These are phyloP conservation scores for Aspergillus oerlinghausenensis DNA, from an alignment of 2,329 filamentous ascomycete genomes.

Conservation along the genomic window DNA sequence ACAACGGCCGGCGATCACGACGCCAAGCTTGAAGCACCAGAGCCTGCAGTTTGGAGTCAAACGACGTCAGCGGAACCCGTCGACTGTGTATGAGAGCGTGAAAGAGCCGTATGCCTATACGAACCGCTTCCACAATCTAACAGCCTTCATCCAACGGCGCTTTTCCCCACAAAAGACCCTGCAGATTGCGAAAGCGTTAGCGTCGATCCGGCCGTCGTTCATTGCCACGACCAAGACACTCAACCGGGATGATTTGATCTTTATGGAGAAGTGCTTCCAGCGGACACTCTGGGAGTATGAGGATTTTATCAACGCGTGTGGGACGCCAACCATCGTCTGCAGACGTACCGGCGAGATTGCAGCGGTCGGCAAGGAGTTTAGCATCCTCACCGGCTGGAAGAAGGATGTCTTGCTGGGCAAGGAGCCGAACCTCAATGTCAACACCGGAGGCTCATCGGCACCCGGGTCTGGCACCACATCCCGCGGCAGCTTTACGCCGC, in stretches of 20 bases:
- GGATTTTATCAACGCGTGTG: conserved; percentile 81
- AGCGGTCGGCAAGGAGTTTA: conserved; percentile 92
- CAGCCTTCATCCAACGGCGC: conserved; percentile 71
- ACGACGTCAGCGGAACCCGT: conserved; percentile 64
- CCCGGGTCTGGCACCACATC: conserved; percentile 39
- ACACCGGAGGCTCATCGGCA: conserved; percentile 54
- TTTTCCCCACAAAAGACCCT: conserved; percentile 73
- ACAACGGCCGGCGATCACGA: conserved; percentile 37
- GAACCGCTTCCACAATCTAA: conserved; percentile 81
- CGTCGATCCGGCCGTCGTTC: conserved; percentile 86
- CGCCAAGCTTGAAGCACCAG: conserved; percentile 41
- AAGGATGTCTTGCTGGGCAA: conserved; percentile 84
- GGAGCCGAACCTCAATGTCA: conserved; percentile 81
- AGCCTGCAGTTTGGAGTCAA: conserved; percentile 38
- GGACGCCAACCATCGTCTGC: conserved; percentile 87
- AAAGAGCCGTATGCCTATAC: conserved; percentile 91
- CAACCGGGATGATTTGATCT: conserved; percentile 82
- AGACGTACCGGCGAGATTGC: conserved; percentile 92
- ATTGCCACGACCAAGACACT: conserved; percentile 88
- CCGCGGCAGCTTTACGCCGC: conserved; percentile 48
- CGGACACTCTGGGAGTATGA: conserved; percentile 89
- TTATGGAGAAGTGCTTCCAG: conserved; percentile 97
- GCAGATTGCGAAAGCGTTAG: conserved; percentile 80
- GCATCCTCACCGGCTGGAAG: conserved; percentile 90
- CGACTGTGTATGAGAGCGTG: conserved; percentile 81